These are phyloP conservation scores for Kazachstania viticola DNA, from an alignment of 805 yeast species.

Conservation along the genomic window DNA sequence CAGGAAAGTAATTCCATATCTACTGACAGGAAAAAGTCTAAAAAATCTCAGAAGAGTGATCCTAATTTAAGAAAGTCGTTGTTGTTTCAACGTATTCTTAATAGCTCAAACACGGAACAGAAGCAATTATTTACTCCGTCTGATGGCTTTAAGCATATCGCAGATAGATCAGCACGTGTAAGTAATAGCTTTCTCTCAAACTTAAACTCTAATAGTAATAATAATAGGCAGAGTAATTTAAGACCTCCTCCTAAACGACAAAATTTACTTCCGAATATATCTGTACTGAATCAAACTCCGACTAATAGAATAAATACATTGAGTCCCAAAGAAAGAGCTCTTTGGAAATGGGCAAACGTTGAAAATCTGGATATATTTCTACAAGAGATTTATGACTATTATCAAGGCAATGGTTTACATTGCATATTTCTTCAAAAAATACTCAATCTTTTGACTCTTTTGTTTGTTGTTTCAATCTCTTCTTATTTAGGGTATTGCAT, in stretches of 20 bases:
- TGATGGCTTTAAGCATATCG: neutral
- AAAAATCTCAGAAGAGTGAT: neutral
- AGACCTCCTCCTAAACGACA: conserved; percentile 11
- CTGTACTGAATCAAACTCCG: conserved; percentile 19
- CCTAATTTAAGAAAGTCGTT: conserved; percentile 3
- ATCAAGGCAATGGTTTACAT: conserved; percentile 70
- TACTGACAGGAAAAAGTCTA: neutral
- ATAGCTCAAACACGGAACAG: conserved; percentile 3
- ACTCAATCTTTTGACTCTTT: conserved; percentile 59
- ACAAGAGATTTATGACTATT: conserved; percentile 73
- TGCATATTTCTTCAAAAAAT: conserved; percentile 61
- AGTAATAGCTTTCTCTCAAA: neutral
- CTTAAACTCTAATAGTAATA: neutral
- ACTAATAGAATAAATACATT: conserved; percentile 30
- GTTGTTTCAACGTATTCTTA: conserved; percentile 9
- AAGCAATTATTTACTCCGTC: conserved; percentile 9
- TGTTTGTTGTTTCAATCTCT: conserved; percentile 70
- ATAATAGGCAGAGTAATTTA: neutral
- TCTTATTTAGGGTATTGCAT: conserved; percentile 76
- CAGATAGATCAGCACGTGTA: neutral
- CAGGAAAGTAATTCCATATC: neutral
- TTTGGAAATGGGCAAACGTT: conserved; percentile 95
- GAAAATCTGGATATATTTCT: conserved; percentile 82
- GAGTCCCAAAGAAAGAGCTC: conserved; percentile 63
- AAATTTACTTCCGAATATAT: conserved; percentile 15